Conservation (phyloP, 768 basidiomycete genomes). For the Trametes meyenii region DNA sequence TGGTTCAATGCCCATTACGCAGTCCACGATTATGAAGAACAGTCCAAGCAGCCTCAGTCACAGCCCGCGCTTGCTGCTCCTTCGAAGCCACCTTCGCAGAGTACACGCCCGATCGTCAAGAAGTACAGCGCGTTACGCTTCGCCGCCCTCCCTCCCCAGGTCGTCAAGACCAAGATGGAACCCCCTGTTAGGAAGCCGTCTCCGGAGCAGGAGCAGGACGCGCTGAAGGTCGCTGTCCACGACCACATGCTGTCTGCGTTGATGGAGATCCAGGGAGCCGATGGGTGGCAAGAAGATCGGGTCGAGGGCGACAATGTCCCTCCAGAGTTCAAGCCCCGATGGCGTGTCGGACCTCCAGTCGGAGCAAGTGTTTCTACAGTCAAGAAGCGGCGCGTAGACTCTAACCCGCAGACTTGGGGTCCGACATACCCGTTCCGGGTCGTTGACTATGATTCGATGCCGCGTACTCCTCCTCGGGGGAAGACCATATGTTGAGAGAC, state of each 20-base stretch:
- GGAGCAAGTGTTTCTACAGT: neutral
- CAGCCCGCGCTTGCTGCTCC: neutral
- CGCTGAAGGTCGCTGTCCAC: neutral
- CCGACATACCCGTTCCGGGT: no score
- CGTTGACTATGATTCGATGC: no score
- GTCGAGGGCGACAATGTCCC: neutral
- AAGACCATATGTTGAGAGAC: no score
- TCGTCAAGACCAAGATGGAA: no score
- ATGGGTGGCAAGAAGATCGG: neutral
- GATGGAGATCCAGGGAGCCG: neutral
- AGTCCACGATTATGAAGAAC: neutral
- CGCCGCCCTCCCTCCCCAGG: no score
- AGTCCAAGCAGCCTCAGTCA: neutral
- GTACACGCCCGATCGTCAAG: no score
- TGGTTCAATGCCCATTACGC: slow-evolving; percentile 8
- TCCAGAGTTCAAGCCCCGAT: neutral
- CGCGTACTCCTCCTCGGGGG: no score
- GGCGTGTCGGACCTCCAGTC: neutral
- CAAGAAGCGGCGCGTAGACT: neutral
- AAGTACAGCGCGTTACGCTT: no score
- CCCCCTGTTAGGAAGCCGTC: neutral
- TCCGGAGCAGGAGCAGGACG: neutral
- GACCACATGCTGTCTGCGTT: neutral
- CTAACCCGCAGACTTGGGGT: neutral
- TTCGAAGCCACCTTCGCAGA: neutral